phyloP scores from a whole-genome alignment of 2,329 filamentous ascomycete genomes.

The Botrytis fabae region DNA sequence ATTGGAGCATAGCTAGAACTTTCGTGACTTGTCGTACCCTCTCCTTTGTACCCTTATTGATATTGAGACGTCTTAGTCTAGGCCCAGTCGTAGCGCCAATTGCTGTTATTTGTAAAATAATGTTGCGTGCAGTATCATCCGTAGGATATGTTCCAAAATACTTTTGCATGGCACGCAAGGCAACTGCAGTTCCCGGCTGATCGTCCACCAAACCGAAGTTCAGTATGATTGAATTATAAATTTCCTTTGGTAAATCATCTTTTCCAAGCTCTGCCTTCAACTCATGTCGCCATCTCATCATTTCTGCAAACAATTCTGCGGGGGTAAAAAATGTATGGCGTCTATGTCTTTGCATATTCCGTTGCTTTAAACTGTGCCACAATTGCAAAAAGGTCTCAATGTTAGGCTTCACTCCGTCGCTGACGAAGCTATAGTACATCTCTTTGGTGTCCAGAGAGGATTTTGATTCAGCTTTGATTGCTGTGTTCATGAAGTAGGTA shows the following conservation, averaged over 20 bases:
- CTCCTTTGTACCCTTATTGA: slow-evolving; percentile 43
- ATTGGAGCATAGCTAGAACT: slow-evolving; percentile 46
- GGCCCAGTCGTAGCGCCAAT: slow-evolving; percentile 39
- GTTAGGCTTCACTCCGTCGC: slow-evolving; percentile 33
- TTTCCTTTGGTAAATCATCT: slow-evolving; percentile 47
- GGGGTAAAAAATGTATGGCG: slow-evolving; percentile 21
- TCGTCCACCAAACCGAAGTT: slow-evolving; percentile 53
- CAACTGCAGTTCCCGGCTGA: slow-evolving; percentile 50
- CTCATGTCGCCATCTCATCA: slow-evolving; percentile 41
- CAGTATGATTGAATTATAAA: slow-evolving; percentile 54
- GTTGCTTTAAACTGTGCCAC: slow-evolving; percentile 36
- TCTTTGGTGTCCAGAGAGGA: background rate
- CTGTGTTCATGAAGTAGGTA: slow-evolving; percentile 76
- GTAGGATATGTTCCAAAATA: slow-evolving; percentile 49
- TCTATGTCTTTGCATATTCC: slow-evolving; percentile 7
- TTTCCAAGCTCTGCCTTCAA: slow-evolving; percentile 42
- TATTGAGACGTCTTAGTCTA: slow-evolving; percentile 42
- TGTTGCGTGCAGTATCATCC: slow-evolving; percentile 48
- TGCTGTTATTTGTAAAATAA: slow-evolving; percentile 51
- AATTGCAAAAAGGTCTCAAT: slow-evolving; percentile 38
- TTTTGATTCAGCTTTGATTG: slow-evolving; percentile 54
- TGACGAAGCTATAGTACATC: slow-evolving; percentile 1
- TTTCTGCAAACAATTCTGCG: slow-evolving; percentile 47
- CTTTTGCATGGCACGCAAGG: slow-evolving; percentile 47
- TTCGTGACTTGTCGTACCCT: slow-evolving; percentile 47